Evolutionary conservation across 2,329 filamentous ascomycete species (phyloP).

Genomic region (Fusarium camptoceras): DNA sequence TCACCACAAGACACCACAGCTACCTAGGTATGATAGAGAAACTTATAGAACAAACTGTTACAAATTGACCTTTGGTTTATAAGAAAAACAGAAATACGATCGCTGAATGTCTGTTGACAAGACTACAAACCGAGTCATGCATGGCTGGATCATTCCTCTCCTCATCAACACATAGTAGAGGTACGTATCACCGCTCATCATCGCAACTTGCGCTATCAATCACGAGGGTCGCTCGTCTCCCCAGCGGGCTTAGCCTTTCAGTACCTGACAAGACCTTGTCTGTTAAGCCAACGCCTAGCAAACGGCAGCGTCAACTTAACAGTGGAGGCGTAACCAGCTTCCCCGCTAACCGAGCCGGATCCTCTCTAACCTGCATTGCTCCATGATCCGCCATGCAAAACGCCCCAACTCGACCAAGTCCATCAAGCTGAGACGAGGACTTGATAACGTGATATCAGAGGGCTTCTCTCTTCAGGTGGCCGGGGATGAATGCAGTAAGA

Average conservation of each 20-base stretch:
- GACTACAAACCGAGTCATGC: slow-evolving; percentile 30
- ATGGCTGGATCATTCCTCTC: slow-evolving; percentile 26
- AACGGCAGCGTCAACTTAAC: slow-evolving; percentile 29
- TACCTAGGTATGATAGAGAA: background rate
- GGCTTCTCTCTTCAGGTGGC: background rate
- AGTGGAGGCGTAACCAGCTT: slow-evolving; percentile 36
- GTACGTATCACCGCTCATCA: slow-evolving; percentile 25
- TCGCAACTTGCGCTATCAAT: slow-evolving; percentile 30
- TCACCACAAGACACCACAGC: slow-evolving; percentile 2
- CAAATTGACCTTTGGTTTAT: background rate
- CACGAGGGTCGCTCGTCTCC: slow-evolving; percentile 33
- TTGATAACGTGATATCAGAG: slow-evolving; percentile 13
- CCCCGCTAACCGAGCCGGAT: slow-evolving; percentile 36
- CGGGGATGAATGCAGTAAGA: background rate
- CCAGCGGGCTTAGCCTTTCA: slow-evolving; percentile 15
- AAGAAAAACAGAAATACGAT: background rate
- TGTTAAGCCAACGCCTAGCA: slow-evolving; percentile 26
- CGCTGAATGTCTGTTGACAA: slow-evolving; percentile 8
- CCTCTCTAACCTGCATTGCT: slow-evolving; percentile 30
- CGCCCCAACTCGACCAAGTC: slow-evolving; percentile 16
- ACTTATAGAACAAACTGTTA: background rate
- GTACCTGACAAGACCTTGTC: slow-evolving; percentile 18
- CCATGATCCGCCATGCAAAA: slow-evolving; percentile 26
- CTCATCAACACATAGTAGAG: slow-evolving; percentile 1
- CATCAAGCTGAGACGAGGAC: slow-evolving; percentile 7